A percentile compares a stretch with the other conserved stretches of the same genome.
These are phyloP conservation scores for Zasmidium cellare DNA, from an alignment of 2,329 filamentous ascomycete genomes.

Conservation along the genomic window DNA sequence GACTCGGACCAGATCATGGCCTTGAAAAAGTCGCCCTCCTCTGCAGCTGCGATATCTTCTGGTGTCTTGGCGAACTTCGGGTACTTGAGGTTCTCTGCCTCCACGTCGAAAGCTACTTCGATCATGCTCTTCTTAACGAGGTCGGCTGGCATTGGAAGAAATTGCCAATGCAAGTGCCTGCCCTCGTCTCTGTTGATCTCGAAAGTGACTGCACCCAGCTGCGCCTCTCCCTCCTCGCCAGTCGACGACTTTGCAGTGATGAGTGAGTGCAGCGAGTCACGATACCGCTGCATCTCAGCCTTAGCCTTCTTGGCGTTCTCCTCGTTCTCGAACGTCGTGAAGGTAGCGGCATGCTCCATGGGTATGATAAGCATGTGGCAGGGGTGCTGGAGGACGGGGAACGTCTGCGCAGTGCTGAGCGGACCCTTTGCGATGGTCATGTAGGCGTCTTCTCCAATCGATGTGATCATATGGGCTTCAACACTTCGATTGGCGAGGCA, in stretches of 20 bases:
- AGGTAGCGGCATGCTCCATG: constrained; percentile 74
- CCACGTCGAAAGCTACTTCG: constrained; percentile 83
- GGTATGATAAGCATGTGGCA: constrained; percentile 91
- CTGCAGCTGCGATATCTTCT: constrained; percentile 24
- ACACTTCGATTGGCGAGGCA: constrained; percentile 85
- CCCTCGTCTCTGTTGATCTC: constrained; percentile 82
- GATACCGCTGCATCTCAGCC: constrained; percentile 81
- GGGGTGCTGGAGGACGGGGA: constrained; percentile 72
- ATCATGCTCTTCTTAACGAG: constrained; percentile 72
- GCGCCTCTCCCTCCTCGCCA: constrained; percentile 45
- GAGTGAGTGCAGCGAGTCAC: constrained; percentile 76
- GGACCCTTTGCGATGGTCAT: constrained; percentile 91
- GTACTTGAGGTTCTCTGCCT: constrained; percentile 74
- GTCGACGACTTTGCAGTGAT: constrained; percentile 45
- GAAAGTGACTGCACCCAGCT: constrained; percentile 83
- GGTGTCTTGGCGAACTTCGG: constrained; percentile 48
- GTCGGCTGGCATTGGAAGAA: constrained; percentile 71
- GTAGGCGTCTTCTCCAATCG: constrained; percentile 84
- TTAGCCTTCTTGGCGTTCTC: constrained; percentile 56
- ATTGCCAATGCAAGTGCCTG: constrained; percentile 92
- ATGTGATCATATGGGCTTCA: constrained; percentile 83
- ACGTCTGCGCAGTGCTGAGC: constrained; percentile 70
- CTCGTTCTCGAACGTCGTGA: constrained; percentile 66
- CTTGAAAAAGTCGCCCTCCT: constrained; percentile 36
- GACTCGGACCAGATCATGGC: constrained; percentile 41